A percentile compares a stretch with the other conserved stretches of the same genome.
phyloP scores from a whole-genome alignment of 306 rosid species.

The Clitoria ternatea region DNA sequence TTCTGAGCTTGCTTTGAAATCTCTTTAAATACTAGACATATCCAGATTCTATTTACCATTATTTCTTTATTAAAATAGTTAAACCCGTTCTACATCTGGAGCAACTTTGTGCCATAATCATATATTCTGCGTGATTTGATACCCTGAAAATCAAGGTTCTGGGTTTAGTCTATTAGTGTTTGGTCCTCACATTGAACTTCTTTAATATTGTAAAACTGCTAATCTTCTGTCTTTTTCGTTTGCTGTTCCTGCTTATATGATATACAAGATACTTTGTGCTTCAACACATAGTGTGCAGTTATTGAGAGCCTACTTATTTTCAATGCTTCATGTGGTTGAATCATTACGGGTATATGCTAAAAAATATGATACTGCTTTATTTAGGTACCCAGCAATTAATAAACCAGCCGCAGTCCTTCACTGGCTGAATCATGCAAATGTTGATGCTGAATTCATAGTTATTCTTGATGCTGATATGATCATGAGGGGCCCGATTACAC shows the following conservation, averaged over 20 bases:
- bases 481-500: slow-evolving; percentile 92
- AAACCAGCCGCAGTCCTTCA: slow-evolving; percentile 99
- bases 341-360: neutral
- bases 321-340: neutral
- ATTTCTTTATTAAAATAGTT: neutral
- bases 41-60: neutral
- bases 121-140: slow-evolving; percentile 9
- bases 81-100: neutral
- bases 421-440: slow-evolving; percentile 87
- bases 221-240: neutral
- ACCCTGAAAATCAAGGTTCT: neutral
- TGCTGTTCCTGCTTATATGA: slow-evolving; percentile 13
- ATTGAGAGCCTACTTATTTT: slow-evolving; percentile 5
- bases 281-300: neutral
- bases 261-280: neutral
- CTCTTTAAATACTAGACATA: slow-evolving; percentile 1
- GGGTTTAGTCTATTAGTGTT: slow-evolving; percentile 2
- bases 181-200: neutral
- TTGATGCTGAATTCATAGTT: slow-evolving; percentile 90
- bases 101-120: neutral
- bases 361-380: slow-evolving; percentile 16
- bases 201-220: neutral
- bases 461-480: slow-evolving; percentile 99
- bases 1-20: neutral
- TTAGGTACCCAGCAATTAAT: slow-evolving; percentile 98